A percentile compares a stretch with the other conserved stretches of the same genome.
Conservation (phyloP, 2,329 filamentous ascomycete species). For the Aspergillus arachidicola region DNA sequence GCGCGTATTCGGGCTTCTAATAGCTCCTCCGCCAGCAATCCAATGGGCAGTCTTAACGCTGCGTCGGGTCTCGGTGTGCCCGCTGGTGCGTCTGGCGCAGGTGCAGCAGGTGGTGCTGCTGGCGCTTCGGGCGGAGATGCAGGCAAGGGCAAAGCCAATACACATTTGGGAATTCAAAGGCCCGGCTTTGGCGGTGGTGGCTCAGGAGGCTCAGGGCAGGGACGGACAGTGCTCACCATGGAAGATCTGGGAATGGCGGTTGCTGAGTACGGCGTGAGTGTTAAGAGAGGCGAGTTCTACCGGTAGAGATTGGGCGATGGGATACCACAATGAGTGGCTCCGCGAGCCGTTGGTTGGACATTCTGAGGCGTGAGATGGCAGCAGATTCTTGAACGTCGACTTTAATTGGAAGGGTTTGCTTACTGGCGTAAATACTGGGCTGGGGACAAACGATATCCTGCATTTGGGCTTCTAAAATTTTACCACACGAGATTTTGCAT, state of each 20-base stretch:
- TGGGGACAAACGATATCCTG: constrained; percentile 18
- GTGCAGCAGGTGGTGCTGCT: constrained; percentile 51
- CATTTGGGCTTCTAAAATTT: constrained; percentile 18
- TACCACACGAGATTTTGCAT: constrained; percentile 4
- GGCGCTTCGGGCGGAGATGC: constrained; percentile 52
- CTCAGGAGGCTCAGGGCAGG: constrained; percentile 78
- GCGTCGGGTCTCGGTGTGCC: constrained; percentile 58
- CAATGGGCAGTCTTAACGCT: constrained; percentile 82
- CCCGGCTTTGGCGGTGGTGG: constrained; percentile 85
- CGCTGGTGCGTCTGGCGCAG: constrained; percentile 58
- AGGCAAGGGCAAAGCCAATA: constrained; percentile 53
- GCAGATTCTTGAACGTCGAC: neutral
- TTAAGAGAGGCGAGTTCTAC: constrained; percentile 97
- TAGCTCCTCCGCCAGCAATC: constrained; percentile 82
- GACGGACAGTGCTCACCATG: constrained; percentile 94
- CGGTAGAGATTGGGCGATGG: constrained; percentile 53
- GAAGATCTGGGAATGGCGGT: constrained; percentile 98
- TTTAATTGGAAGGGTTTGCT: constrained; percentile 4
- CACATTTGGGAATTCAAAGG: constrained; percentile 70
- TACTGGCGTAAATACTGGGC: constrained; percentile 18
- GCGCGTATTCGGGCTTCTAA: constrained; percentile 93
- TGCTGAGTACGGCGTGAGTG: constrained; percentile 94
- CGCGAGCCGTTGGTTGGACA: neutral
- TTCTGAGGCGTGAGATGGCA: no score
- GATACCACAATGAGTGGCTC: neutral